phyloP scores from a whole-genome alignment of 1,284 basidiomycete genomes.

The Kalmanozyma brasiliensis region DNA sequence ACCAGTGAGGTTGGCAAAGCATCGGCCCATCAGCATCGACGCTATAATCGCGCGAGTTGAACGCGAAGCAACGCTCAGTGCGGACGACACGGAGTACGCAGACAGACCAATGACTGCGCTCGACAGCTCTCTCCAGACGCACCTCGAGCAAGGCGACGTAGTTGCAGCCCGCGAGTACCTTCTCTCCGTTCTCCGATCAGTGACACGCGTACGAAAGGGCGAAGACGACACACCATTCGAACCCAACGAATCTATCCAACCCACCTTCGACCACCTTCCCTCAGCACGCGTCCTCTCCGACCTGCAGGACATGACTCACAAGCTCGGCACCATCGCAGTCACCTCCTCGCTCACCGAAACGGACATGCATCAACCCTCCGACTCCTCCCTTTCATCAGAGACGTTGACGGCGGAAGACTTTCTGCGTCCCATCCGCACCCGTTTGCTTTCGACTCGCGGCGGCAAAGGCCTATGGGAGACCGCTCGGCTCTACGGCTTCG shows the following conservation, averaged over 20 bases:
- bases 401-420: constrained; percentile 29
- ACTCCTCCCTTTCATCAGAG: not conserved
- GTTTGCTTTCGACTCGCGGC: constrained; percentile 14
- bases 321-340: constrained; percentile 22
- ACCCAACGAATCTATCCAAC: not conserved
- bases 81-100: not conserved
- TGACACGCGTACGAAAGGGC: not conserved
- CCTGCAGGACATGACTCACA: constrained; percentile 21
- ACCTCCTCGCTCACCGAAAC: constrained; percentile 20
- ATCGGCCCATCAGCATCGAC: constrained; percentile 9
- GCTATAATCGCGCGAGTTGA: constrained; percentile 9
- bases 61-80: constrained; percentile 3
- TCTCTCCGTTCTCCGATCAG: constrained; percentile 15
- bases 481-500: constrained; percentile 23
- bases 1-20: not conserved
- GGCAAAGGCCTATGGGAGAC: constrained; percentile 46
- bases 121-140: constrained; percentile 9
- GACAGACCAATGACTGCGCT: constrained; percentile 1
- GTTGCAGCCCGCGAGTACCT: constrained; percentile 31
- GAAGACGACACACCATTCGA: not conserved
- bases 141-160: constrained; percentile 26
- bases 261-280: constrained; percentile 24
- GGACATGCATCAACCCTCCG: constrained; percentile 4
- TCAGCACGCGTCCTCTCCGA: constrained; percentile 21
- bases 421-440: constrained; percentile 16